phyloP scores from a whole-genome alignment of 2,329 filamentous ascomycete species.

The Huntiella omanensis region DNA sequence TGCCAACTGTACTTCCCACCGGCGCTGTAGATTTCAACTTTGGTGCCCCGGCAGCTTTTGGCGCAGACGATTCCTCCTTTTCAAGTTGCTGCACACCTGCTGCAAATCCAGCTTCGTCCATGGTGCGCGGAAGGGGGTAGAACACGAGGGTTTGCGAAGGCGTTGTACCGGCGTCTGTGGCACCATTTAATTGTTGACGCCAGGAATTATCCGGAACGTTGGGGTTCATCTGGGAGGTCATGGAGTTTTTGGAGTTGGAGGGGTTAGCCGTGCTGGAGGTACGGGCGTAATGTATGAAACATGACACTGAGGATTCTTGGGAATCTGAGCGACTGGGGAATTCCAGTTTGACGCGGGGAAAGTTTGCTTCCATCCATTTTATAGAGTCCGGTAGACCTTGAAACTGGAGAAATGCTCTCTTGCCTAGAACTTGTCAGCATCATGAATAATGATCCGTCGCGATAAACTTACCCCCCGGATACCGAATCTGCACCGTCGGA shows the following conservation, averaged over 20 bases:
- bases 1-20: constrained; percentile 34
- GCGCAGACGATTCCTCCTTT: constrained; percentile 26
- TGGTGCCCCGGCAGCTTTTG: constrained; percentile 22
- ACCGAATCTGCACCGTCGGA: constrained; percentile 4
- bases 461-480: constrained; percentile 4
- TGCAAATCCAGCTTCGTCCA: constrained; percentile 54
- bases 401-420: constrained; percentile 25
- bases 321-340: constrained; percentile 20
- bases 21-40: constrained; percentile 43
- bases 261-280: constrained; percentile 15
- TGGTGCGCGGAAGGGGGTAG: constrained; percentile 48
- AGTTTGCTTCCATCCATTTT: constrained; percentile 25
- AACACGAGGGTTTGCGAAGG: constrained; percentile 62
- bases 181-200: constrained; percentile 23
- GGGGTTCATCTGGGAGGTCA: background rate
- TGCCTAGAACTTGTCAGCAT: constrained; percentile 16
- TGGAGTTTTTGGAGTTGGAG: background rate
- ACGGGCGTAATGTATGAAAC: constrained; percentile 24
- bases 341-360: constrained; percentile 21
- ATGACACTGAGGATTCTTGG: constrained; percentile 21
- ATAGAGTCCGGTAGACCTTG: constrained; percentile 22
- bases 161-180: constrained; percentile 30
- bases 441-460: background rate
- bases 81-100: constrained; percentile 59
- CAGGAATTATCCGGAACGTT: constrained; percentile 15